Evolutionary conservation across 495 filamentous ascomycete genomes (phyloP).

Genomic region (Darksidea phi): DNA sequence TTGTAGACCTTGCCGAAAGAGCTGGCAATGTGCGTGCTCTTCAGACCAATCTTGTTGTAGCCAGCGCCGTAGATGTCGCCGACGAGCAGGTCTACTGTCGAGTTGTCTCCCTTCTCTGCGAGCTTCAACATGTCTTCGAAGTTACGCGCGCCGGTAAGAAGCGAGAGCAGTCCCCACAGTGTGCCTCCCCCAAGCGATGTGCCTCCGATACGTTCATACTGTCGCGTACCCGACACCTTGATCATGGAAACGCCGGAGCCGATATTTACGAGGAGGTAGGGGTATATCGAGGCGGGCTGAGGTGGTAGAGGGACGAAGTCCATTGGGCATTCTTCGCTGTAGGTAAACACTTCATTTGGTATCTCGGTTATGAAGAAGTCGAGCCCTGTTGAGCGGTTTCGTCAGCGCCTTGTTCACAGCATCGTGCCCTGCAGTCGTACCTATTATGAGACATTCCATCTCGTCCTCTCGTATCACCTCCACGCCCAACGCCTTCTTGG

Average conservation of each 20-base stretch:
- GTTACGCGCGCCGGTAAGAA: constrained; percentile 82
- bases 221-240: constrained; percentile 85
- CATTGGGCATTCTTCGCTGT: constrained; percentile 85
- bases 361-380: constrained; percentile 99
- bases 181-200: constrained; percentile 94
- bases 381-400: constrained; percentile 56
- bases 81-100: constrained; percentile 92
- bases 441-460: constrained; percentile 97
- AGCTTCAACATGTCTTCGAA: constrained; percentile 96
- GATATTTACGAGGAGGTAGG: constrained; percentile 96
- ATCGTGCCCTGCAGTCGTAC: constrained; percentile 46
- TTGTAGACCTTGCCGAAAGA: constrained; percentile 96
- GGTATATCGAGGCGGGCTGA: constrained; percentile 71
- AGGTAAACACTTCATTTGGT: constrained; percentile 93
- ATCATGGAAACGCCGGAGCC: constrained; percentile 99
- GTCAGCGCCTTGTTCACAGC: constrained; percentile 1
- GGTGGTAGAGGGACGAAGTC: constrained; percentile 64
- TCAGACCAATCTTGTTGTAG: constrained; percentile 91
- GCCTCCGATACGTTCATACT: constrained; percentile 86
- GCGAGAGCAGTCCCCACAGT: constrained; percentile 87
- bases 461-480: constrained; percentile 92
- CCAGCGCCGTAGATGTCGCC: constrained; percentile 97
- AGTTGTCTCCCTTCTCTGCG: constrained; percentile 91
- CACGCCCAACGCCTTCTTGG: constrained; percentile 74
- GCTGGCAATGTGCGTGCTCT: constrained; percentile 88